Base-by-base conservation (phyloP, 176 grass and related monocot genomes). In the Oryza brachyantha region DNA sequence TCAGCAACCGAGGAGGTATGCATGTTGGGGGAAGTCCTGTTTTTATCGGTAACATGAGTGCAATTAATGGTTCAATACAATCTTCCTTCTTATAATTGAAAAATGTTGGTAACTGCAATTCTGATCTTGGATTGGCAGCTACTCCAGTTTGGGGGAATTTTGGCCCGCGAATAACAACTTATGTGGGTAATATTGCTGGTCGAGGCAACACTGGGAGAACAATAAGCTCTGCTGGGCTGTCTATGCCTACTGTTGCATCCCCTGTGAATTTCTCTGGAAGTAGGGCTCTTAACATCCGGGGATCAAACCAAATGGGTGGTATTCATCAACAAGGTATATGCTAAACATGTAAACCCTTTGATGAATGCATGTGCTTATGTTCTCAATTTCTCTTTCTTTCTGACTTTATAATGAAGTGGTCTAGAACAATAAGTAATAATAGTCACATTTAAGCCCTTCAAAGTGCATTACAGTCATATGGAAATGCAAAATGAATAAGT, bases 281-380 rank as follows among this genome's bases (percentile, higher is more conserved):
- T 55, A 87, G 80, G 4, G 85, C 75, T 86, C 71, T 92, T 72
- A 90, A 88, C 82, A 79, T 94, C 31, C 95, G 86, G 84, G 91
- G 91, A 83, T 84, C 89, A 65, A 93, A 88, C 70, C 72, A 92
- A 32, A 73, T 98, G 61, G 74, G 61, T 88, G 29, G 83, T 75
- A 92, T 92, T 74, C 85, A 90, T 78, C 91, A 84, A 76, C 95
- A 92, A 88, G 95, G 95, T 98, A 90, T 46, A 74, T 69, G 32
- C 50, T 62, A 68, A 31, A 25, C 16, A 9, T 78, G 14, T 60
- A 63, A 31, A 39, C 62, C 0, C 61, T 37, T 79, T 68, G 48
- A 36, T 61, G 68, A 60, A 74, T 71, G 2, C 35, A 3, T 52
- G 32, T 29, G n/a, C 11, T 46, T 54, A 21, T 46, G 16, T 78